phyloP scores from a whole-genome alignment of 164 flowering plant genomes.

The Vitis rotundifolia region DNA sequence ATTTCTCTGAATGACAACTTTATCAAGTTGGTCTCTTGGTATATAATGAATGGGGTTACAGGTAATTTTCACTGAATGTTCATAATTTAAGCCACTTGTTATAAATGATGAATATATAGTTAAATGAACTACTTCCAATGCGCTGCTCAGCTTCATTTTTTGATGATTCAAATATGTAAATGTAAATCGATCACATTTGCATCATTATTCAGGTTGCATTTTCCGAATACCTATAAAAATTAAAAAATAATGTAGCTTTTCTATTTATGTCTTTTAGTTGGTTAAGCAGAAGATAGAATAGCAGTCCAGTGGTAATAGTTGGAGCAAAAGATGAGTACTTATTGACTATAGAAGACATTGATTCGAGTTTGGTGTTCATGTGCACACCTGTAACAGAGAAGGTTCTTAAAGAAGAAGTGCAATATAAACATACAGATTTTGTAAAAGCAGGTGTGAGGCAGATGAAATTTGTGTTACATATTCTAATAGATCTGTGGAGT shows the following conservation, averaged over 20 bases:
- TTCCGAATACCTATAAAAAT: background rate
- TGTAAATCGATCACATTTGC: no score
- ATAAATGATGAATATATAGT: no score
- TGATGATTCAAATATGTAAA: no score
- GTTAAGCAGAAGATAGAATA: constrained; percentile 91
- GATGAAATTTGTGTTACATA: background rate
- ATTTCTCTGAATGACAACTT: no score
- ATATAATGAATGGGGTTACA: no score
- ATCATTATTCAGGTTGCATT: no score
- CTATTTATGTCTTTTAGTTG: constrained; percentile 50
- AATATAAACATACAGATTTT: constrained; percentile 90
- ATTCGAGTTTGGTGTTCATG: constrained; percentile 94
- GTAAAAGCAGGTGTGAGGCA: constrained; percentile 78
- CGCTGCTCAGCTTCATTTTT: no score
- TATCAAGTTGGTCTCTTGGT: no score
- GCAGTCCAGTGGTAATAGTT: constrained; percentile 84
- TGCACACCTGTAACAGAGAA: constrained; percentile 95
- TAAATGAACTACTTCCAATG: no score
- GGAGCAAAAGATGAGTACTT: constrained; percentile 92
- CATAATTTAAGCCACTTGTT: no score
- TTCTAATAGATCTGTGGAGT: background rate
- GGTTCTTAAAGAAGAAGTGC: constrained; percentile 97
- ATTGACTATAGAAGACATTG: constrained; percentile 79
- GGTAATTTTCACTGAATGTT: no score
- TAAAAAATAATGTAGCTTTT: constrained; percentile 1